Percentiles rank a stretch among this genome's conserved stretches.
phyloP scores from a whole-genome alignment of 768 basidiomycete species.

The Dentipellis sp. region DNA sequence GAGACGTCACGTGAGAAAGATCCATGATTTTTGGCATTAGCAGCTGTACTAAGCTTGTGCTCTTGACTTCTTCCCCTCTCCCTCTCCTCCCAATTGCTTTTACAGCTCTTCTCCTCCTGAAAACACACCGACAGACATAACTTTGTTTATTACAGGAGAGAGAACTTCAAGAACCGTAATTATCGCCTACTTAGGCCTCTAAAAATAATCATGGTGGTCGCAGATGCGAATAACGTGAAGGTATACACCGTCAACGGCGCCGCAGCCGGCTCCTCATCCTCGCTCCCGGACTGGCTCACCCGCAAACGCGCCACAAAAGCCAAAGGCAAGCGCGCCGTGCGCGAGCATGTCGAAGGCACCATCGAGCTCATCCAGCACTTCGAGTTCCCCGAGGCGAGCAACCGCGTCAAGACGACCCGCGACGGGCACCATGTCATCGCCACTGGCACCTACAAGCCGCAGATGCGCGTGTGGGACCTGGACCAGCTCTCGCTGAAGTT shows the following conservation, averaged over 20 bases:
- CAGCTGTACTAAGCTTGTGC: too few species aligned
- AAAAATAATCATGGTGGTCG: slow-evolving; percentile 1
- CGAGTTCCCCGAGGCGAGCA: slow-evolving; percentile 95
- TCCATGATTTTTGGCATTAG: too few species aligned
- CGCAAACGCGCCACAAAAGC: slow-evolving; percentile 56
- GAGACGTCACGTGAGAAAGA: too few species aligned
- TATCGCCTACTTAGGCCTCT: too few species aligned
- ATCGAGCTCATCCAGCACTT: slow-evolving; percentile 93
- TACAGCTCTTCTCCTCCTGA: too few species aligned
- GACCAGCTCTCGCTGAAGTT: slow-evolving; percentile 90
- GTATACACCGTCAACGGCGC: slow-evolving; percentile 97
- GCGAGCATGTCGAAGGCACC: slow-evolving; percentile 74
- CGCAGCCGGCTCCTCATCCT: slow-evolving; percentile 76
- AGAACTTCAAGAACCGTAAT: too few species aligned
- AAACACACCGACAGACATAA: too few species aligned
- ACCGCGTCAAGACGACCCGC: slow-evolving; percentile 79
- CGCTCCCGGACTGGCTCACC: slow-evolving; percentile 92
- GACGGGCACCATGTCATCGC: slow-evolving; percentile 92
- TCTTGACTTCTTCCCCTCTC: too few species aligned
- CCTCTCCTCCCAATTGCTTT: too few species aligned
- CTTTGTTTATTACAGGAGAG: too few species aligned
- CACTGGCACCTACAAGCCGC: slow-evolving; percentile 96
- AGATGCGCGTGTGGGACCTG: slow-evolving; percentile 93
- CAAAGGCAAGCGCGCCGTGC: slow-evolving; percentile 50
- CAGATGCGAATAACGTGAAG: slow-evolving; percentile 44